phyloP scores from a whole-genome alignment of 345 rosid genomes.

The Microthlaspi erraticum region DNA sequence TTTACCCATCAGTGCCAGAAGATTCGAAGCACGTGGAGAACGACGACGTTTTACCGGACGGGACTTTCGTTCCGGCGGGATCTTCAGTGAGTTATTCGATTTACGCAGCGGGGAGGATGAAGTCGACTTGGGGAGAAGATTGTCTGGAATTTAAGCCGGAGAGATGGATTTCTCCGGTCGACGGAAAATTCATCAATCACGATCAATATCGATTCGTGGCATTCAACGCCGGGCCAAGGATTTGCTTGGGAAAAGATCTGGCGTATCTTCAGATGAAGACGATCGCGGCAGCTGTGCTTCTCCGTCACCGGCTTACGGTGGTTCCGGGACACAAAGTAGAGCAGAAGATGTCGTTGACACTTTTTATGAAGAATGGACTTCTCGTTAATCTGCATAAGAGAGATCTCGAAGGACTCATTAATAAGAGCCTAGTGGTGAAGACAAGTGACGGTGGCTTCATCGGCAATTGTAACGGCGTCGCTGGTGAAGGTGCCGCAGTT shows the following conservation, averaged over 20 bases:
- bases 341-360: slow-evolving; percentile 96
- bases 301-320: slow-evolving; percentile 70
- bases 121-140: slow-evolving; percentile 85
- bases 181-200: slow-evolving; percentile 54
- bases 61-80: slow-evolving; percentile 84
- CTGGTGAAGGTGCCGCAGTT: slow-evolving; percentile 39
- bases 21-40: slow-evolving; percentile 81
- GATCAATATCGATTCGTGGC: slow-evolving; percentile 83
- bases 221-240: slow-evolving; percentile 92
- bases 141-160: slow-evolving; percentile 80
- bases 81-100: slow-evolving; percentile 89
- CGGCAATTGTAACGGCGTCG: slow-evolving; percentile 38
- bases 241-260: slow-evolving; percentile 81
- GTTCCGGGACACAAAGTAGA: slow-evolving; percentile 78
- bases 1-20: slow-evolving; percentile 91
- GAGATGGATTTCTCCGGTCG: slow-evolving; percentile 78
- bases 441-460: slow-evolving; percentile 19
- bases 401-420: slow-evolving; percentile 51
- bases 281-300: slow-evolving; percentile 75
- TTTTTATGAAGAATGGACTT: slow-evolving; percentile 92
- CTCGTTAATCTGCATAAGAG: slow-evolving; percentile 64
- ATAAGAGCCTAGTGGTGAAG: slow-evolving; percentile 38
- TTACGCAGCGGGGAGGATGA: slow-evolving; percentile 88
- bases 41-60: slow-evolving; percentile 86
- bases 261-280: slow-evolving; percentile 96